Base-by-base conservation (phyloP, 495 filamentous ascomycete species). In the Trichoderma erinaceum region DNA sequence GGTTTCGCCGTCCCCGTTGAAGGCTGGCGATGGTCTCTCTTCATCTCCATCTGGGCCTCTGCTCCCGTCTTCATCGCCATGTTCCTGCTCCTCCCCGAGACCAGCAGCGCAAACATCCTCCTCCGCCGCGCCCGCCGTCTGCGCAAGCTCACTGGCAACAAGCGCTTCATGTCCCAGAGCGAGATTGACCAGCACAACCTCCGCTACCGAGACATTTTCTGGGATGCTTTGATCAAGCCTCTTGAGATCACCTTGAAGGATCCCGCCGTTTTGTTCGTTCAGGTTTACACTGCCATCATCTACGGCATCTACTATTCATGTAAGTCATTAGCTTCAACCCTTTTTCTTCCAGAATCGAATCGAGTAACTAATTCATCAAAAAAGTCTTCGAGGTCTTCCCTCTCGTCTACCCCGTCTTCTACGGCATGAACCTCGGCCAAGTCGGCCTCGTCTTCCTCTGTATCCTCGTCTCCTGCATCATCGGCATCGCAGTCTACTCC, bases 371-470 rank as follows among this genome's bases (percentile, higher is more conserved):
- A 29, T 10, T 32, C 13, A 11, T 43, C 23, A 16, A 25, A 41
- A n/a, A 35, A 65, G 63, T 89, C 82, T 90, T 90, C 80, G 88
- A 90, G 73, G 87, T 84, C 70, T 90, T 91, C 79, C 88, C 88
- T 3, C 76, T 91, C n/a, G 87, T 91, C 65, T 91, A 89, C 78
- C 81, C 82, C 1, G 81, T 78, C 67, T 79, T 83, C 68, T 90
- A 90, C 78, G 74, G 75, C 72, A 88, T 91, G 78, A 85, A 79
- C 68, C 77, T 86, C 27, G 89, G 89, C 63, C 70, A 85, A 68
- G 77, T 84, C 67, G 88, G 89, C 63, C 79, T 91, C 8, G 83
- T 87, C 41, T 92, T 92, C 82, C 76, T 87, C 3, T 83, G 84
- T 70, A 81, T 90, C 70, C 74, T 85, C 68, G 81, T 90, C 46